These are phyloP conservation scores for Aschersonia sp. DNA, from an alignment of 2,329 filamentous ascomycete species.

Conservation along the genomic window DNA sequence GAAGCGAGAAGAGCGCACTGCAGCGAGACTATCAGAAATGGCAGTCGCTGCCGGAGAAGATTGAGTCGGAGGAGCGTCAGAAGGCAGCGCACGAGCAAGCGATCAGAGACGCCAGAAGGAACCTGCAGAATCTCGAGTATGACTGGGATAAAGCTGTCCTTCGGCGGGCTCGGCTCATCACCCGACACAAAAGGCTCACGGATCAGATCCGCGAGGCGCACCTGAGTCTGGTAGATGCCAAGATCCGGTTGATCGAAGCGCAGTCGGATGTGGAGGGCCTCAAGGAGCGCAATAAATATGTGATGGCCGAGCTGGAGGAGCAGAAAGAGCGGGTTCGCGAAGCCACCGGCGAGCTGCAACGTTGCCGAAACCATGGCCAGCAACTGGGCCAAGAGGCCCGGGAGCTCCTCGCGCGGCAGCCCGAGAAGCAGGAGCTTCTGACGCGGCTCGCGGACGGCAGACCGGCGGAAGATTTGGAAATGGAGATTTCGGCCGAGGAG, in stretches of 20 bases:
- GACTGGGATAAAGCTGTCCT: constrained; percentile 40
- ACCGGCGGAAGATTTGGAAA: constrained; percentile 48
- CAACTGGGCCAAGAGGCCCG: constrained; percentile 20
- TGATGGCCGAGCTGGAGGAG: constrained; percentile 35
- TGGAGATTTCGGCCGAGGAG: constrained; percentile 59
- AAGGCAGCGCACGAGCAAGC: constrained; percentile 16
- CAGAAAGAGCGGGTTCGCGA: constrained; percentile 21
- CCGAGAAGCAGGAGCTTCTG: constrained; percentile 25
- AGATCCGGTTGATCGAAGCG: constrained; percentile 64
- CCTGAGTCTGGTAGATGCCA: constrained; percentile 50
- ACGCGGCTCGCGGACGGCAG: constrained; percentile 29
- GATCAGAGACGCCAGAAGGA: constrained; percentile 16
- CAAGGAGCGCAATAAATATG: constrained; percentile 46
- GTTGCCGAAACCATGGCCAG: constrained; percentile 18
- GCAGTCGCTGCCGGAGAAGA: constrained; percentile 53
- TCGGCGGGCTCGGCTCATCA: constrained; percentile 36
- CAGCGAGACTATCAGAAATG: constrained; percentile 54
- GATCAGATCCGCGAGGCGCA: constrained; percentile 46
- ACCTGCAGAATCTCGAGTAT: constrained; percentile 33
- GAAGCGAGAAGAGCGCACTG: constrained; percentile 48
- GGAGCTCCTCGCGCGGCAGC: constrained; percentile 22
- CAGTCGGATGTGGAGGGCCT: constrained; percentile 62
- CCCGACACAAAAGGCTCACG: constrained; percentile 43
- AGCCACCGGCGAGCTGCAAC: constrained; percentile 23
- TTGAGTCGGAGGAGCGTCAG: constrained; percentile 28